Base-by-base conservation (phyloP, 345 rosid genomes). In the Toxicodendron radicans region DNA sequence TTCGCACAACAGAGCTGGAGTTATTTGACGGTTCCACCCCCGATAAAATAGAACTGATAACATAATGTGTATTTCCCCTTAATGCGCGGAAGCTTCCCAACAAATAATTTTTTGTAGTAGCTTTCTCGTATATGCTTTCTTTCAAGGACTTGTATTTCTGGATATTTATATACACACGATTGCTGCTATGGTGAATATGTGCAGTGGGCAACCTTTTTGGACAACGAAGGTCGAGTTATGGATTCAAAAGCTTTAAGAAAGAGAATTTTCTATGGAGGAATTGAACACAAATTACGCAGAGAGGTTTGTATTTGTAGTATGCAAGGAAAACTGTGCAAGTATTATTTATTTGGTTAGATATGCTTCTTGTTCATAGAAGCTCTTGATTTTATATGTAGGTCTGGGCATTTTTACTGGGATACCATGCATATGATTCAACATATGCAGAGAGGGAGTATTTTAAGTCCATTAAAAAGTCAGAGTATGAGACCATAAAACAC, bases 261-360 rank as follows among this genome's bases (percentile, higher is more conserved):
- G 78, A 92, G 97, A 86, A 85, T 96, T 74, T 93, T 93, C 85
- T 90, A 91, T 77, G 99, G 99, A 68, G 98, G 97, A 86, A 85
- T 89, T 77, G 98, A 90, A 74, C 95, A 86, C 78, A 43, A 75
- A 66, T 78, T 88, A 75, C 88, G 97, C 59, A 93, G 71, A 84
- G 91, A 92, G 98, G 99, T 95, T 65, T 78, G 83, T 77, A 61
- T 74, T 75, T 82, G 52, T 35, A 0, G 7, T 62, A 16, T 70
- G 52, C 61, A 11, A 71, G 71, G 54, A 64, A 59, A 12, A 48
- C 6, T 53, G 3, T 64, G 13, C 46, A 16, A 62, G 20, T 32
- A 24, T 20, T 32, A 0, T 67, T 38, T 38, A 12, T 70, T 66
- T 74, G 57, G 18, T 66, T 76, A 24, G 24, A 48, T 66, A 66